A percentile compares a stretch with the other conserved stretches of the same genome.
These are phyloP conservation scores for Fraxinus xanthoxyloides DNA, from an alignment of 305 asterid species.

Conservation along the genomic window DNA sequence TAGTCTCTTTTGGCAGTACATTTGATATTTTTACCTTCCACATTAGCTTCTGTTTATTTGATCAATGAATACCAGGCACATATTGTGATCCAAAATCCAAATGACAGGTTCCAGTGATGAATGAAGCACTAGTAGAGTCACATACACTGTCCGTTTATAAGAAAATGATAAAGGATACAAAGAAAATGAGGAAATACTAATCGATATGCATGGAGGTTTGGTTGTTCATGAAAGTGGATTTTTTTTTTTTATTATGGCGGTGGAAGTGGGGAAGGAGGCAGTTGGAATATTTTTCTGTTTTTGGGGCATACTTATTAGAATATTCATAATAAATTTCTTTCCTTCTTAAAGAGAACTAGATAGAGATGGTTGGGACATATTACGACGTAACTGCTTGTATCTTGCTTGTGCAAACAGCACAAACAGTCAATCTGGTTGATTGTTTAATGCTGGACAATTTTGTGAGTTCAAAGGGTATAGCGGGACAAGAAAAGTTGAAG, in stretches of 20 bases:
- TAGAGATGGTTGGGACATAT: not conserved
- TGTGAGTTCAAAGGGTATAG: not conserved
- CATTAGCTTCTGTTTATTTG: not conserved
- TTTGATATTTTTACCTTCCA: not conserved
- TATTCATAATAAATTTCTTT: not conserved
- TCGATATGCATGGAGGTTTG: not conserved
- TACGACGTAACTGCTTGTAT: not conserved
- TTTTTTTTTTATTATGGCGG: not conserved
- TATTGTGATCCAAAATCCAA: not conserved
- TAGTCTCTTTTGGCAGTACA: not conserved
- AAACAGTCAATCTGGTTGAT: not conserved
- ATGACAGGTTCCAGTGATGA: not conserved
- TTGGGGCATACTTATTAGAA: not conserved
- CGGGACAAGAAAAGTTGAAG: not conserved
- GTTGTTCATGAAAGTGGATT: not conserved
- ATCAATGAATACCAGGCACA: not conserved
- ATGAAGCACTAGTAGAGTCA: not conserved
- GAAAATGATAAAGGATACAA: not conserved
- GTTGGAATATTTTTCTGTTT: not conserved
- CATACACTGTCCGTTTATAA: not conserved
- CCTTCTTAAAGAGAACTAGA: not conserved
- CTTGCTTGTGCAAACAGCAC: not conserved
- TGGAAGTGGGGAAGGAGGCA: not conserved
- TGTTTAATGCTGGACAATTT: not conserved
- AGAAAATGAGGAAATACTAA: not conserved